Evolutionary conservation across 306 rosid species (phyloP), one percentile per base, ranked within the genome.

Genomic region (Cajanus cajan): DNA sequence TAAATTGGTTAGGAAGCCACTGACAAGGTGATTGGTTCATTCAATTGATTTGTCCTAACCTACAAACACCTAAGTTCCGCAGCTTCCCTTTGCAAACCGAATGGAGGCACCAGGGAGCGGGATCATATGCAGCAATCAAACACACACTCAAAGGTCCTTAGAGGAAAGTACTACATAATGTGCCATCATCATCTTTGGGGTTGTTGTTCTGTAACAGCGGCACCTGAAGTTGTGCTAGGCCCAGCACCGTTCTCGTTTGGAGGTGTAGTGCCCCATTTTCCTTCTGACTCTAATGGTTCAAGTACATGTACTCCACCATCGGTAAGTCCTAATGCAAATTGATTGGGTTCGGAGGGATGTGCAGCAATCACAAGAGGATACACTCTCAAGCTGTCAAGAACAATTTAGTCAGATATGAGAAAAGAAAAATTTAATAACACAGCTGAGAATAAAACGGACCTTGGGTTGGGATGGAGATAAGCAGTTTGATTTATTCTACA

Each of bases 191-290:
- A 95, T 84, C 98, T 83, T 83, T 92, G 98, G 51, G 94, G 89
- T 80, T 87, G 89, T 80, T 87, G 99, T 71, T 91, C 98, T 9
- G 97, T 74, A 69, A 68, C 91, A 5, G 90, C 73, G 14, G 89
- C 91, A 21, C 88, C 97, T 16, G 94, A 59, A 40, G 90, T 25
- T 33, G 89, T 62, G 84, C 98, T 93, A 7, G 97, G 98, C 45
- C 98, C 98, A 4, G 96, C 96, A 21, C 99, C 98, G 33, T 96
- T 96, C 79, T 96, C 98, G 4, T 73, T 85, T 15, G 99, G 99
- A 50, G 96, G 98, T 22, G 91, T 75, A 68, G 89, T 89, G 48
- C 99, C 99, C 99, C 99, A 96, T 77, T 90, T 96, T 77, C 98
- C 99, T 85, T 93, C 98, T 0, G 93, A 82, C 72, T 96, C 98